These are phyloP conservation scores for Ascochyta koolunga DNA, from an alignment of 2,329 filamentous ascomycete genomes.

Conservation along the genomic window DNA sequence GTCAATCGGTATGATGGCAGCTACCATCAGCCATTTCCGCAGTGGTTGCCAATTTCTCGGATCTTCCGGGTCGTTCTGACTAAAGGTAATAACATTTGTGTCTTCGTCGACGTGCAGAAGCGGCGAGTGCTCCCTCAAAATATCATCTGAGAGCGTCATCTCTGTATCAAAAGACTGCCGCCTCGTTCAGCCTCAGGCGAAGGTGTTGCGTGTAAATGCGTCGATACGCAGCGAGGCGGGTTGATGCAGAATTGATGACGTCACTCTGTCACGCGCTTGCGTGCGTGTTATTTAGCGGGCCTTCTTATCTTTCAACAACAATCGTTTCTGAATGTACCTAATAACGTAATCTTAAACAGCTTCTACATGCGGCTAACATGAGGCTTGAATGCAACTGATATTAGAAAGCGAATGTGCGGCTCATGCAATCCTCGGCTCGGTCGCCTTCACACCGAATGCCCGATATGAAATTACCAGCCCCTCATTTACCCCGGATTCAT, in stretches of 20 bases:
- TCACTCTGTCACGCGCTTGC: constrained; percentile 14
- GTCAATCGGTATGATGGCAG: constrained; percentile 45
- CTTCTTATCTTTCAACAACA: constrained; percentile 7
- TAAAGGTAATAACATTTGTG: constrained; percentile 22
- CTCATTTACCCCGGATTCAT: constrained; percentile 26
- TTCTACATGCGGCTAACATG: background rate
- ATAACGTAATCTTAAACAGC: background rate
- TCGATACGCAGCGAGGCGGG: background rate
- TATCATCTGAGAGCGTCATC: constrained; percentile 10
- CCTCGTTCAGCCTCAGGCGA: background rate
- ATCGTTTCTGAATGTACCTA: background rate
- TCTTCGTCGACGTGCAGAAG: constrained; percentile 9
- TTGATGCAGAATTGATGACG: constrained; percentile 5
- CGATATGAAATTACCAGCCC: constrained; percentile 16
- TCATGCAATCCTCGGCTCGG: constrained; percentile 17
- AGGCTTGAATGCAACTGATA: background rate
- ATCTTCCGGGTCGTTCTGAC: constrained; percentile 33
- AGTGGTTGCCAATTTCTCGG: constrained; percentile 43
- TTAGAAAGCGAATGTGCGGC: background rate
- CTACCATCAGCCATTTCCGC: constrained; percentile 47
- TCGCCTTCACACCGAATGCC: constrained; percentile 22
- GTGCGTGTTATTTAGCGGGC: constrained; percentile 14
- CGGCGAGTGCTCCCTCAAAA: constrained; percentile 9
- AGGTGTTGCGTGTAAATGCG: background rate
- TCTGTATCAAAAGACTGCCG: background rate